Evolutionary conservation across 805 yeast genomes (phyloP), one percentile per base, ranked within the genome.

Genomic region (Kazachstania africana): DNA sequence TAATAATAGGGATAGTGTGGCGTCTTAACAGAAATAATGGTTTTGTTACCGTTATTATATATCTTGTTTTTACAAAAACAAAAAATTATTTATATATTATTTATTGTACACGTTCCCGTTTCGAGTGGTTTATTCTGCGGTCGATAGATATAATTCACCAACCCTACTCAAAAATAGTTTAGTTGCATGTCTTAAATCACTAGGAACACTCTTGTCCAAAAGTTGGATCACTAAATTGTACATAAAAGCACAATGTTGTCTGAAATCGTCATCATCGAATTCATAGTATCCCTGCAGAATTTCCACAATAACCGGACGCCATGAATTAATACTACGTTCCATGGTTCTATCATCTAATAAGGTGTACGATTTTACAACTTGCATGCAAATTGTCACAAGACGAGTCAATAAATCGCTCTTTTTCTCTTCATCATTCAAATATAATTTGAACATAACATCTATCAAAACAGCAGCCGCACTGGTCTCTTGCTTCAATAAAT

Each of bases 291-390:
- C 95, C 51, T 80, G 85, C 40, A 78, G 61, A 16, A 91, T 79
- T 51, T 81, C 94, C 21, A 82, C 78, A 24, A 88, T 84, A 13
- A 91, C 96, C 0, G 97, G 96, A 45, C 80, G 68, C 93, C 96
- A 79, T 3, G 93, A 77, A 12, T 71, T 65, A 27, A 88, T 74
- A 53, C 82, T 82, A 47, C 94, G 71, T 45, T 78, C 84, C 54
- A 81, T 88, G 5, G 72, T 57, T 32, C 62, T 63, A 39, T 80
- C 94, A 42, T 81, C 88, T 43, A 87, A 65, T 2, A 68, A 65
- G 20, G 75, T 68, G 53, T 74, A 87, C 38, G 87, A 72, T 34
- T 69, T 69, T 16, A 85, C 68, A 19, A 88, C 78, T 5, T 71
- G 65, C 6, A 69, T 72, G 46, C 94, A 80, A 48, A 85, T 64